Evolutionary conservation across 306 rosid species (phyloP).

Genomic region (Acacia confusa): DNA sequence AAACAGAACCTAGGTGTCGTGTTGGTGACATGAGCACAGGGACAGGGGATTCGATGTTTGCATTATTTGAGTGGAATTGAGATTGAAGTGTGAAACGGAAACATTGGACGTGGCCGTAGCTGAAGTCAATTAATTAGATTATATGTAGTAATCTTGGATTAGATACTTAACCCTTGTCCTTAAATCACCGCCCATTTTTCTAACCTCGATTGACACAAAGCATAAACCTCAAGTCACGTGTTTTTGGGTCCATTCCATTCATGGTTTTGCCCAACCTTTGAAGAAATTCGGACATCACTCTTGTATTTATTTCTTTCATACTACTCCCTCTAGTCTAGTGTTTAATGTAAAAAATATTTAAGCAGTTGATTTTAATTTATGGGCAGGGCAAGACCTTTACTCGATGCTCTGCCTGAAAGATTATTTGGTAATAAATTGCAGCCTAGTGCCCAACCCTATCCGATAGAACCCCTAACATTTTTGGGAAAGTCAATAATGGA

Average conservation of each 20-base stretch:
- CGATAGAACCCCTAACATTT: too few species aligned
- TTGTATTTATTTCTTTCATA: not conserved
- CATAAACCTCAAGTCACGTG: conserved; percentile 22
- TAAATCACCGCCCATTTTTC: conserved; percentile 14
- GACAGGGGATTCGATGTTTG: not conserved
- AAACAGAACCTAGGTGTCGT: not conserved
- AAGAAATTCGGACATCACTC: conserved; percentile 14
- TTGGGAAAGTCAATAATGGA: too few species aligned
- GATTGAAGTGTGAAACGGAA: not conserved
- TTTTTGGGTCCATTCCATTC: not conserved
- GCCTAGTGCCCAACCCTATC: too few species aligned
- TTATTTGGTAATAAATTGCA: too few species aligned
- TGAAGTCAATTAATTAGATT: not conserved
- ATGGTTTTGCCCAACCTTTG: conserved; percentile 13
- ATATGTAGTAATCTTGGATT: conserved; percentile 2
- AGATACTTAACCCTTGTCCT: not conserved
- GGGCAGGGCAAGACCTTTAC: too few species aligned
- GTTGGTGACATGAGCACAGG: not conserved
- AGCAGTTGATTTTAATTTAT: too few species aligned
- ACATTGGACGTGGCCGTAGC: not conserved
- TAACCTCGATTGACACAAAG: conserved; percentile 12
- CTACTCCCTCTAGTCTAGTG: too few species aligned
- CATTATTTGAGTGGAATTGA: not conserved
- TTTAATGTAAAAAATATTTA: too few species aligned
- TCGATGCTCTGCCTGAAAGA: too few species aligned